phyloP scores from a whole-genome alignment of 1,139 yeast species.

The Zygoascus hellenicus region DNA sequence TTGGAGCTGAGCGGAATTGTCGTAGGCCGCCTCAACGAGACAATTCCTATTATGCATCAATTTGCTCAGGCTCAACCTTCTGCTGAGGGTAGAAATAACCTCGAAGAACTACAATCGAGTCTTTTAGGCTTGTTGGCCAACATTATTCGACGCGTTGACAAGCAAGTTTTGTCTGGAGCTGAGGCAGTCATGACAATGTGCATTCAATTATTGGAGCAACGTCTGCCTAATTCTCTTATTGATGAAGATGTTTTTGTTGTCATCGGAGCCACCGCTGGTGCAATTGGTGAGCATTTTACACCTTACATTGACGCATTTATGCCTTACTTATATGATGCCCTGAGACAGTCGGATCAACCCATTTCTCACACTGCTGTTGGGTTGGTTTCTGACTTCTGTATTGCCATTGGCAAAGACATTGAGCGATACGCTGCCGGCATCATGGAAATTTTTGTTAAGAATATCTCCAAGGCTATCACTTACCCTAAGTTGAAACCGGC shows the following conservation, averaged over 20 bases:
- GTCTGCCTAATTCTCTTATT: slow-evolving; percentile 61
- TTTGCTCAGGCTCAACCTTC: slow-evolving; percentile 25
- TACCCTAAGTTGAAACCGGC: slow-evolving; percentile 81
- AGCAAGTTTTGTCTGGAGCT: slow-evolving; percentile 60
- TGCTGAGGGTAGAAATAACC: slow-evolving; percentile 62
- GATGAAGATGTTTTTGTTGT: slow-evolving; percentile 95
- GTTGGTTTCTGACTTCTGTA: slow-evolving; percentile 93
- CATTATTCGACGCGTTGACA: slow-evolving; percentile 76
- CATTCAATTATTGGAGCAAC: slow-evolving; percentile 59
- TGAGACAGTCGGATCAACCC: slow-evolving; percentile 76
- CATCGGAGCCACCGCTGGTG: slow-evolving; percentile 80
- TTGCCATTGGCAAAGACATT: slow-evolving; percentile 71
- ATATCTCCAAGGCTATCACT: slow-evolving; percentile 58
- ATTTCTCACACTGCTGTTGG: slow-evolving; percentile 89
- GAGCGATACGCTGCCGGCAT: slow-evolving; percentile 71
- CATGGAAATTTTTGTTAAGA: slow-evolving; percentile 74
- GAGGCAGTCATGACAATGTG: slow-evolving; percentile 83
- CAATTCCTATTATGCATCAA: slow-evolving; percentile 50
- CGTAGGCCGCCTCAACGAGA: slow-evolving; percentile 62
- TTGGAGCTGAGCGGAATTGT: slow-evolving; percentile 71
- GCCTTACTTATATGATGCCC: slow-evolving; percentile 67
- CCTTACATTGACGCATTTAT: slow-evolving; percentile 75
- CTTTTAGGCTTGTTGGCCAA: slow-evolving; percentile 81
- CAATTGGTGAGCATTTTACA: slow-evolving; percentile 63
- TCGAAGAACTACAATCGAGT: slow-evolving; percentile 87